Percentiles rank a stretch among this genome's conserved stretches.
Conservation (phyloP, 106 monocot genomes). For the Gastrodia elata region DNA sequence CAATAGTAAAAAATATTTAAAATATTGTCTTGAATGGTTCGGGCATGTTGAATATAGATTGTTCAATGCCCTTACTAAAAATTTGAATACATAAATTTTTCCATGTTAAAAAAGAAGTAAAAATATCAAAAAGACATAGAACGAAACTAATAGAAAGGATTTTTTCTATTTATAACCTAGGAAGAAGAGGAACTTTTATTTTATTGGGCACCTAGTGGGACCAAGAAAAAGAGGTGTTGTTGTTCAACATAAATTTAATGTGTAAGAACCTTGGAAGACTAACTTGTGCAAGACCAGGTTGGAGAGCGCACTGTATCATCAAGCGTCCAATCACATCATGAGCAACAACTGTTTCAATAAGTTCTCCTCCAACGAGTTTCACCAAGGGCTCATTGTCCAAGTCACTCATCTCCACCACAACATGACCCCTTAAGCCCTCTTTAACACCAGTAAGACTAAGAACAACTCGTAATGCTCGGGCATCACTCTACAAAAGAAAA, state of each 20-base stretch:
- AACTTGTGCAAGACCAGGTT: conserved; percentile 97
- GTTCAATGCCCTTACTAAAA: no score
- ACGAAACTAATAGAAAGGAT: no score
- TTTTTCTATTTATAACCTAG: no score
- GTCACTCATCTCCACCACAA: conserved; percentile 93
- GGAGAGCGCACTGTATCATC: conserved; percentile 94
- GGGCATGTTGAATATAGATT: no score
- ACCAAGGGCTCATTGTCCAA: conserved; percentile 95
- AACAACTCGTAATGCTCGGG: conserved; percentile 79
- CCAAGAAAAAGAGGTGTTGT: no score
- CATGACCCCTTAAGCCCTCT: conserved; percentile 80
- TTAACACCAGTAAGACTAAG: conserved; percentile 93
- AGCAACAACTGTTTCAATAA: conserved; percentile 94
- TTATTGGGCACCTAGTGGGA: no score
- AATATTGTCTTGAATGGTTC: no score
- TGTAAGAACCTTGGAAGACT: conserved; percentile 1
- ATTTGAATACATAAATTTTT: no score
- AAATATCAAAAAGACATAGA: no score
- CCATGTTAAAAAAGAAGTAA: no score
- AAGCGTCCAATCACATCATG: conserved; percentile 98
- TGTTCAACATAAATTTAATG: not conserved
- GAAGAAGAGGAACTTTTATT: no score
- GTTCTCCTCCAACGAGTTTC: conserved; percentile 84
- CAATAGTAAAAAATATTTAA: no score
- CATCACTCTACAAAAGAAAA: conserved; percentile 60